Evolutionary conservation across 176 grass and related monocot species (phyloP), one percentile per base, ranked within the genome.

Genomic region (Bothriochloa decipiens): DNA sequence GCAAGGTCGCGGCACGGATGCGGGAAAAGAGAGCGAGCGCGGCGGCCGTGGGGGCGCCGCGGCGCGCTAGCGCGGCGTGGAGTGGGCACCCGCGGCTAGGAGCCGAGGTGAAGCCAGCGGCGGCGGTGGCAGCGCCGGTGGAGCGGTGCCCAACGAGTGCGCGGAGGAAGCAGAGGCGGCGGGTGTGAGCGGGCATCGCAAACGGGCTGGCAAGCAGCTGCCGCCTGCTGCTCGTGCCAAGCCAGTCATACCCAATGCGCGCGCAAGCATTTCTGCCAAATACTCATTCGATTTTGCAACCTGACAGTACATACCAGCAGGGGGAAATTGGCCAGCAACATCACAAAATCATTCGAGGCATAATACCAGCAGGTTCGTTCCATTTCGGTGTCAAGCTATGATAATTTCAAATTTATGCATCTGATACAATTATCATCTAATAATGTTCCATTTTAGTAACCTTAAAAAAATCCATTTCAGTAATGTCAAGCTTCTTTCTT

Each of bases 1-100:
- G 88, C 64, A 76, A 49, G 17, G 74, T 18, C 43, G 57, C 64
- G 2, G 71, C 70, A 62, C 88, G 86, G 88, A 94, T 94, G 75
- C 80, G 64, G 71, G 77, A 89, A 66, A 91, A 94, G 71, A 94
- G 76, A 17, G 83, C 39, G 46, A 94, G 52, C 29, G 83, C 84
- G 65, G 71, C 46, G 15, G 43, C 41, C 64, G 65, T 53, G 15
- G 87, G 82, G 17, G 5, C 80, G 62, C 80, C 79, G 33, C 79
- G 88, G 75, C 75, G 80, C 28, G 80, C 75, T 57, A 88, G 91
- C 22, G 45, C 70, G 75, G 83, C 83, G 79, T 87, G 84, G 40
- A 86, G 88, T 27, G 75, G 61, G 18, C 84, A 86, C 17, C 49
- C 57, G 23, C 14, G 29, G 43, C 20, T 74, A 12, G 78, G 74